phyloP scores from a whole-genome alignment of 768 basidiomycete genomes.

The Gymnopilus dilepis region DNA sequence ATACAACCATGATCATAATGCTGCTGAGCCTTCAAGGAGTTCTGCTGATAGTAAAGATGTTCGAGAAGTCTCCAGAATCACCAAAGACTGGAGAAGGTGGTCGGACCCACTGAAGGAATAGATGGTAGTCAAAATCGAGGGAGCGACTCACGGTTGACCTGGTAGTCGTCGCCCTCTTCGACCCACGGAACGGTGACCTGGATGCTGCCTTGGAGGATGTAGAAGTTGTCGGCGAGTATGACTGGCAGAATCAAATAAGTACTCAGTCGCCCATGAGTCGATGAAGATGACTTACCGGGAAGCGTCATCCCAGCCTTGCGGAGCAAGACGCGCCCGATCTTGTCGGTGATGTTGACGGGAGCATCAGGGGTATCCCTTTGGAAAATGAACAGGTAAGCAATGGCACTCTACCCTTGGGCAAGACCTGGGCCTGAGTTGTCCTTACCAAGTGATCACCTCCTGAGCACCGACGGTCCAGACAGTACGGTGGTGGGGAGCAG shows the following conservation, averaged over 20 bases:
- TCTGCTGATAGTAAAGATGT: constrained; percentile 32
- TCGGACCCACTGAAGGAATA: background rate
- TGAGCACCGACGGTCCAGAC: constrained; percentile 47
- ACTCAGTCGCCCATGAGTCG: background rate
- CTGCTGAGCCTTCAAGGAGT: background rate
- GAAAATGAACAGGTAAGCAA: background rate
- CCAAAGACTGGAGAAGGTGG: constrained; percentile 54
- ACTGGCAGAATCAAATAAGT: constrained; percentile 25
- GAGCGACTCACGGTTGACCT: constrained; percentile 43
- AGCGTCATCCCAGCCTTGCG: constrained; percentile 38
- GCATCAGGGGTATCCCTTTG: constrained; percentile 37
- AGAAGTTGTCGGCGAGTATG: constrained; percentile 39
- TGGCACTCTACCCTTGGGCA: background rate
- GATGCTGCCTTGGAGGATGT: constrained; percentile 40
- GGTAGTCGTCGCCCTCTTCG: constrained; percentile 37
- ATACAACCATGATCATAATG: too few species aligned
- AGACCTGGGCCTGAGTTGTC: background rate
- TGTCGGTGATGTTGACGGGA: constrained; percentile 55
- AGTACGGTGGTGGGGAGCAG: constrained; percentile 37
- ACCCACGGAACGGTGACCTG: constrained; percentile 43
- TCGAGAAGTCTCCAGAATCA: constrained; percentile 51
- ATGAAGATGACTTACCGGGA: constrained; percentile 29
- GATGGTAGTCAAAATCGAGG: background rate
- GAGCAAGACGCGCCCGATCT: constrained; percentile 45
- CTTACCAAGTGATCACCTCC: constrained; percentile 53